Evolutionary conservation across 1,284 basidiomycete genomes (phyloP), one percentile per base, ranked within the genome.

Genomic region (Cryptococcus sp.): DNA sequence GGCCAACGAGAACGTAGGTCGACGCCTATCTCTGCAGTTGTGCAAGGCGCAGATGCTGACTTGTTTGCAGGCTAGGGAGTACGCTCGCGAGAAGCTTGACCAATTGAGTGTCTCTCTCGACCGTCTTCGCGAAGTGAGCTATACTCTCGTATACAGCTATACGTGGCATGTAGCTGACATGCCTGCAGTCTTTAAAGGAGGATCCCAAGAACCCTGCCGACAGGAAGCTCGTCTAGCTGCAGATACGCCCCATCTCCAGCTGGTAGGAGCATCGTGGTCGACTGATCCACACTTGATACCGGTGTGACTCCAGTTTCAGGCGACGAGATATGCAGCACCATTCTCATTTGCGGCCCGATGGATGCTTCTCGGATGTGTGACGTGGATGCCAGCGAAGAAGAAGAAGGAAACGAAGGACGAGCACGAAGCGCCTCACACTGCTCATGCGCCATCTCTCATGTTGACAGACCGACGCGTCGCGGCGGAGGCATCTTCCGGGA

Each of bases 21-120:
- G 8, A 35, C 15, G 13, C 11, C 11, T 43, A 13, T 42, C 15
- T 33, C n/a, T 16, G 9, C 3, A n/a, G 15, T 44, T 15, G 2
- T 47, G 21, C 23, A 9, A 12, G 20, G 28, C 28, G 36, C 45
- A 28, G 23, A 24, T 36, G 40, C 42, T 50, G 45, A 50, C 16
- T 12, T 37, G 16, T 8, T 11, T 12, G 5, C 42, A 66, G 64
- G 63, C 63, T 9, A 58, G 55, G 51, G 63, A 70, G 37, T 66
- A 58, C 37, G 66, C 66, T 3, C 40, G 53, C 42, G 62, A 70
- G 50, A 70, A 65, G 53, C 46, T 70, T 5, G 68, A 70, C 18
- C 66, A 56, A 52, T 51, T 70, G 9, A 62, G 60, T 36, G 51
- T 37, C 1, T 62, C 65, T 12, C 54, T 70, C 1, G 66, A 68